Evolutionary conservation across 1,139 yeast genomes (phyloP).

Genomic region (Candida sp.): DNA sequence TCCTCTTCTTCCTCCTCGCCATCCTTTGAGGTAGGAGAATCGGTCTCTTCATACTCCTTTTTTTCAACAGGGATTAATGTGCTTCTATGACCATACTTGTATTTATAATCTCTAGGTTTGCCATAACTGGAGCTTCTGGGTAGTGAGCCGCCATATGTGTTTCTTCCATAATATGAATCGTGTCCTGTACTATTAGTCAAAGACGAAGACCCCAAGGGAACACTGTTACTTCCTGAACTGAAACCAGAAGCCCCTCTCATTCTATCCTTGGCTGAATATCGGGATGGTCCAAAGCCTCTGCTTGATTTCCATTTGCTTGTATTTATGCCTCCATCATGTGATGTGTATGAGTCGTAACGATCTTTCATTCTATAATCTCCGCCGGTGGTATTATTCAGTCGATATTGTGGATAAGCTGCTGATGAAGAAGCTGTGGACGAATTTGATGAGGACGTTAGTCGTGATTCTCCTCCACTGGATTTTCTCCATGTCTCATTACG

Average conservation of each 20-base stretch:
- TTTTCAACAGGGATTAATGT: constrained; percentile 8
- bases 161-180: constrained; percentile 36
- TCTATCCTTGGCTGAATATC: constrained; percentile 29
- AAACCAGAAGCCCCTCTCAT: constrained; percentile 21
- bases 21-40: constrained; percentile 2
- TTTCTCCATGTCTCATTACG: constrained; percentile 23
- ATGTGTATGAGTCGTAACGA: constrained; percentile 27
- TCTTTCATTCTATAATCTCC: constrained; percentile 19
- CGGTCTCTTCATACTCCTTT: constrained; percentile 4
- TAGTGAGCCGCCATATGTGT: constrained; percentile 7
- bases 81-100: constrained; percentile 6
- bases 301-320: constrained; percentile 14
- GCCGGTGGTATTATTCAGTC: constrained; percentile 2
- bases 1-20: constrained; percentile 12
- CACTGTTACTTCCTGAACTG: constrained; percentile 13
- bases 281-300: constrained; percentile 20
- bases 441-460: constrained; percentile 17
- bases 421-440: constrained; percentile 15
- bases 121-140: constrained; percentile 4
- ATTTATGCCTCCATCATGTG: constrained; percentile 12
- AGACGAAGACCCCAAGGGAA: constrained; percentile 13
- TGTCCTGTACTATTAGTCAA: constrained; percentile 13
- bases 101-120: constrained; percentile 9
- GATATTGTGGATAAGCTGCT: constrained; percentile 6
- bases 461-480: constrained; percentile 21